phyloP scores from a whole-genome alignment of 306 rosid genomes.

The Calophaca sinica region DNA sequence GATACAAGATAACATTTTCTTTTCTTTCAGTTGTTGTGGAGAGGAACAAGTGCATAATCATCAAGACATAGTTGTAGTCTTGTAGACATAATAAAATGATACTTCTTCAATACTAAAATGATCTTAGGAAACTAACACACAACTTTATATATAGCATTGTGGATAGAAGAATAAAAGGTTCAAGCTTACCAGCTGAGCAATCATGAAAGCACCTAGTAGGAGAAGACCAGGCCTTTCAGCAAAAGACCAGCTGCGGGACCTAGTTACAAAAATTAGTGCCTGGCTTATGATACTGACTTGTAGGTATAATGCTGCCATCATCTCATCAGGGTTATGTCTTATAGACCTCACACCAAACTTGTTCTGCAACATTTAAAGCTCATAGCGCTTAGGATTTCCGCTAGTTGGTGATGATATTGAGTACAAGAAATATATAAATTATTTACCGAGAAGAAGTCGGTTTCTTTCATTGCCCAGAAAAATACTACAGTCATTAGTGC shows the following conservation, averaged over 20 bases:
- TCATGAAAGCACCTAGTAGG: constrained; percentile 67
- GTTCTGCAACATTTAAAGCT: constrained; percentile 55
- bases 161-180: constrained; percentile 12
- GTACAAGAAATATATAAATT: neutral
- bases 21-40: neutral
- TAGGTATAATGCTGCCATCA: constrained; percentile 91
- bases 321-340: constrained; percentile 36
- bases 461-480: constrained; percentile 77
- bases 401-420: neutral
- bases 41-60: constrained; percentile 25
- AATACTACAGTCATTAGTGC: constrained; percentile 95
- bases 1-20: neutral
- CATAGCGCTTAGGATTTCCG: neutral
- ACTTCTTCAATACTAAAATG: neutral
- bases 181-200: constrained; percentile 83
- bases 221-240: constrained; percentile 87
- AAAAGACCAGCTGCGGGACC: constrained; percentile 93
- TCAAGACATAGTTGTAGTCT: constrained; percentile 6
- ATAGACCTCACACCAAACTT: constrained; percentile 60
- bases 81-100: neutral
- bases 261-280: constrained; percentile 87
- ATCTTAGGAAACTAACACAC: neutral
- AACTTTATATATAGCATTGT: neutral
- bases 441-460: constrained; percentile 75
- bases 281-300: constrained; percentile 97